Evolutionary conservation across 305 asterid genomes (phyloP), one percentile per base, ranked within the genome.

Genomic region (Rubia peregrina): DNA sequence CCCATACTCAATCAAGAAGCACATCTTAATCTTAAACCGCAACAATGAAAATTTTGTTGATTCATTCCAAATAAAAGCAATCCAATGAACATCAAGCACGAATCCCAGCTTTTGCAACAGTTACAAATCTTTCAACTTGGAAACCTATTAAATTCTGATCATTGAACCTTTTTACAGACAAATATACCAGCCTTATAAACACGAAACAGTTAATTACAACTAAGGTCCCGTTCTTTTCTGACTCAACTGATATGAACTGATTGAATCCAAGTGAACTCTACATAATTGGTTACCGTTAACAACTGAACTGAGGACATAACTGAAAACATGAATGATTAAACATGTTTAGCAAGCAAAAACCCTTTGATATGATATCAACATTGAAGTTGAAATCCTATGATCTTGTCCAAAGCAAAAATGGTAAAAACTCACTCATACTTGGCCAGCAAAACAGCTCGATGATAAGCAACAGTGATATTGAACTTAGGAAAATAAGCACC

Each of bases 401-500:
- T 41, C 44, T 41, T 41, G 44, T 41, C 9, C 44, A 73, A 51
- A 61, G 62, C 70, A 64, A 14, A 24, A 63, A 60, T 55, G 38
- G 71, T 41, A 69, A 30, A 21, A 9, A 78, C 96, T 79, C 79
- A 91, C 96, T 87, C 80, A 70, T 88, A 88, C 77, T 81, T 88
- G 0, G 97, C 95, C 56, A 94, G 88, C 83, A 94, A 78, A 79
- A 94, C 99, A 22, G 98, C 91, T 0, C 99, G 96, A 74, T 94
- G 99, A 80, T 91, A 94, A n/a, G 82, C 96, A 55, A 94, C 90
- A 2, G 98, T 94, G 24, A 94, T 96, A 71, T 94, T 94, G 64
- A 81, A 94, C 64, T 81, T 89, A 0, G 99, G 96, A 67, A 88
- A 94, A 82, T 85, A 88, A 72, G 90, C 96, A 40, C 97, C 97